Evolutionary conservation across 805 yeast genomes (phyloP).

Genomic region (Nakazawaea ambrosiae): DNA sequence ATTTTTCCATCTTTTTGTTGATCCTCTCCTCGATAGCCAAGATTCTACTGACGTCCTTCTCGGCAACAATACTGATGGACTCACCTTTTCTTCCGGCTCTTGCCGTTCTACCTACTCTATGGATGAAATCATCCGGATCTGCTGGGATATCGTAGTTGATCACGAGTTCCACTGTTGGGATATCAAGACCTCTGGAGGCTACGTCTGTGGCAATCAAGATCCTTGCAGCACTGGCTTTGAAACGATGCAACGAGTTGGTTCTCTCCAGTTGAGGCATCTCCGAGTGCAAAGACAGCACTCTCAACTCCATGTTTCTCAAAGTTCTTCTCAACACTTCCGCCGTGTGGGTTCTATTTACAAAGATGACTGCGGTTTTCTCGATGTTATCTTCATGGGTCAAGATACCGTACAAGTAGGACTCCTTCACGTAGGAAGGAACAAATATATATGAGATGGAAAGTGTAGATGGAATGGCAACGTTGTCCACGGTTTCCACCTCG

Average conservation of each 20-base stretch:
- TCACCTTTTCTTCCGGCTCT: slow-evolving; percentile 93
- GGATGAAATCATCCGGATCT: slow-evolving; percentile 78
- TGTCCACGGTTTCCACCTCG: slow-evolving; percentile 67
- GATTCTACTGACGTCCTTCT: slow-evolving; percentile 75
- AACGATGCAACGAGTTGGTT: slow-evolving; percentile 84
- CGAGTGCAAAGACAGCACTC: slow-evolving; percentile 88
- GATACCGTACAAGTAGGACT: slow-evolving; percentile 72
- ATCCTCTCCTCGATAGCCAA: slow-evolving; percentile 84
- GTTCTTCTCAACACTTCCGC: slow-evolving; percentile 85
- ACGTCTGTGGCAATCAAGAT: slow-evolving; percentile 92
- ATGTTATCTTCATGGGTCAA: slow-evolving; percentile 55
- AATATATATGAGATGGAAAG: slow-evolving; percentile 60
- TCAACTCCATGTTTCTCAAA: slow-evolving; percentile 61
- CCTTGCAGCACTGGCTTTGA: slow-evolving; percentile 91
- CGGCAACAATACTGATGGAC: slow-evolving; percentile 75
- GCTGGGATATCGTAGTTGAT: slow-evolving; percentile 77
- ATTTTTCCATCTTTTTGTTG: slow-evolving; percentile 70
- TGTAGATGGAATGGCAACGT: slow-evolving; percentile 75
- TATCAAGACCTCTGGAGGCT: slow-evolving; percentile 86
- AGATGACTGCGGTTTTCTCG: slow-evolving; percentile 71
- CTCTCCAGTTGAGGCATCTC: slow-evolving; percentile 92
- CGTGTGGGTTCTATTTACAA: slow-evolving; percentile 84
- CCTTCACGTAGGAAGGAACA: slow-evolving; percentile 84
- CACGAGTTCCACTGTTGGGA: slow-evolving; percentile 72
- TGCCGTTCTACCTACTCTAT: slow-evolving; percentile 93